Conservation (phyloP, 2,329 filamentous ascomycete genomes). For the Beauveria brongniartii region DNA sequence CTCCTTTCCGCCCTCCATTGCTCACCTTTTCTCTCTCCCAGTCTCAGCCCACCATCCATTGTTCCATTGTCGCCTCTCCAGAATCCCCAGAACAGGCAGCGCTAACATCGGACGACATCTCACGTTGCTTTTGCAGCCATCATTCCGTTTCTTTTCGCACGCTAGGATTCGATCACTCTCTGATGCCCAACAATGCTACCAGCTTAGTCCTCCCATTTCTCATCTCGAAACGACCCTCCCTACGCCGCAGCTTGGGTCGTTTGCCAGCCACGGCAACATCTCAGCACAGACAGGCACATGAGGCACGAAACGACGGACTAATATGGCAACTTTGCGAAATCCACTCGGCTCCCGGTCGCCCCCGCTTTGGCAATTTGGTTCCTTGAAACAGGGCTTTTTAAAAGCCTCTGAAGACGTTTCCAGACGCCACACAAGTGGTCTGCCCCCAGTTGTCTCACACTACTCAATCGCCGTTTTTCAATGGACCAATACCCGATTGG, state of each 20-base stretch:
- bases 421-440: not conserved
- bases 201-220: no score
- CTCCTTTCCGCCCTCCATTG: not conserved
- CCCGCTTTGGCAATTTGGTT: not conserved
- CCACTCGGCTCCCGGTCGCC: not conserved
- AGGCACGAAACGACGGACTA: not conserved
- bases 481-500: not conserved
- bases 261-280: not conserved
- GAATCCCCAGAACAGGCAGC: not conserved
- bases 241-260: not conserved
- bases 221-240: not conserved
- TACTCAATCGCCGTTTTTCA: not conserved
- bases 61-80: not conserved
- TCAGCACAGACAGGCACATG: constrained; percentile 6
- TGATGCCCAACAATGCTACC: not conserved
- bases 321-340: not conserved
- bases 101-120: not conserved
- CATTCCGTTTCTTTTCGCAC: not conserved
- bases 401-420: not conserved
- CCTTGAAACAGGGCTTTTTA: not conserved
- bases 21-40: not conserved
- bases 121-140: not conserved
- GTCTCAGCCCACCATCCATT: not conserved
- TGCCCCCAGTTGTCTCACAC: not conserved
- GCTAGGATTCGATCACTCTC: not conserved